These are phyloP conservation scores for Tarenaya hassleriana DNA, from an alignment of 345 rosid genomes.

Conservation along the genomic window DNA sequence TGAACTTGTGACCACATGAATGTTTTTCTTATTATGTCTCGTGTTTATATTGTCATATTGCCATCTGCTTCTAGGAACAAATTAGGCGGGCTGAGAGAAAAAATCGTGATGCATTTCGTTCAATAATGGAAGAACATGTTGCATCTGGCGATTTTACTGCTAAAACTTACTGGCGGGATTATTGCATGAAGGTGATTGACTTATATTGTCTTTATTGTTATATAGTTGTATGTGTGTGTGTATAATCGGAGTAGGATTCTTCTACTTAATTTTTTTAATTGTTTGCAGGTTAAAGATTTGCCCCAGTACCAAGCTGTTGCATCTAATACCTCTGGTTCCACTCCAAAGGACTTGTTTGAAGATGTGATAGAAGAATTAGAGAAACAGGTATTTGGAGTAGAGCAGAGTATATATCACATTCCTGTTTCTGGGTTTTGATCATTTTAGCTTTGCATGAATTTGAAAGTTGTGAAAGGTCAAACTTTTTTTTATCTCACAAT, in stretches of 20 bases:
- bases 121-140: constrained; percentile 76
- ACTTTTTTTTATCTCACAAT: constrained; percentile 14
- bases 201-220: constrained; percentile 7
- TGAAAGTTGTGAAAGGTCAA: constrained; percentile 10
- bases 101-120: constrained; percentile 79
- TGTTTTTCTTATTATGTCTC: constrained; percentile 9
- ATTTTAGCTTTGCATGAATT: constrained; percentile 13
- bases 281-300: constrained; percentile 61
- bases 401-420: neutral
- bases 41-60: constrained; percentile 19
- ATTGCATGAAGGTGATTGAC: constrained; percentile 64
- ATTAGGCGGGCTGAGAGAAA: constrained; percentile 80
- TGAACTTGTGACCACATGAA: constrained; percentile 1
- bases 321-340: constrained; percentile 77
- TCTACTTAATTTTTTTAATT: constrained; percentile 13
- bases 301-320: constrained; percentile 90
- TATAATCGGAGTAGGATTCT: constrained; percentile 3
- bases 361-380: constrained; percentile 78
- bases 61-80: constrained; percentile 57
- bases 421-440: neutral
- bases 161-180: constrained; percentile 80
- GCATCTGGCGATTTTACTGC: constrained; percentile 70
- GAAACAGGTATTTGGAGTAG: constrained; percentile 47
- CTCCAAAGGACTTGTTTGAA: constrained; percentile 93
- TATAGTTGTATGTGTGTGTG: neutral